A percentile compares a stretch with the other conserved stretches of the same genome.
These are phyloP conservation scores for Marchantia paleacea DNA, from an alignment of 225 moss, liverwort and hornwort species.

Conservation along the genomic window DNA sequence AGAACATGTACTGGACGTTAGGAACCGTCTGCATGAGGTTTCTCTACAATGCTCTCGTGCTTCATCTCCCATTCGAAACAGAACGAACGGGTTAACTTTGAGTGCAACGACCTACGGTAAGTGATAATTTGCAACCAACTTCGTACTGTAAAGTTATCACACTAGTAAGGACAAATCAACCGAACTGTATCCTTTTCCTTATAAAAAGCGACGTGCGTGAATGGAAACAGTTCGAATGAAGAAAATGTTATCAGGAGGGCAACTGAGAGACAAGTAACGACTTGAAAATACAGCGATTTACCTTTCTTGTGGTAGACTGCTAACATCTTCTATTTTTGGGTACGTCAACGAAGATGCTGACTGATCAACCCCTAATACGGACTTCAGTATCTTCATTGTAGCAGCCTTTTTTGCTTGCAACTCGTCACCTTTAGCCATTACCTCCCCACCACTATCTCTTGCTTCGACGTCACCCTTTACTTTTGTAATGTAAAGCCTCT, in stretches of 20 bases:
- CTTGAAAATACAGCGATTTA: not conserved
- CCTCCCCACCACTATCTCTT: not conserved
- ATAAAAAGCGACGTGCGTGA: too few relatives aligned
- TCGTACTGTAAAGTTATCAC: too few relatives aligned
- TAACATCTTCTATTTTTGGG: slow-evolving; percentile 6
- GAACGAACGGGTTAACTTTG: too few relatives aligned
- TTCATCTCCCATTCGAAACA: too few relatives aligned
- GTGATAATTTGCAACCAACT: too few relatives aligned
- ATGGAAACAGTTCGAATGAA: too few relatives aligned
- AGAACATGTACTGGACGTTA: not conserved
- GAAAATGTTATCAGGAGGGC: not conserved
- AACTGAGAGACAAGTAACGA: not conserved
- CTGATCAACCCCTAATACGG: slow-evolving; percentile 9
- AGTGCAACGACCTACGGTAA: too few relatives aligned
- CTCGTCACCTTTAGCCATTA: not conserved
- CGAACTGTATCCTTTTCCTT: too few relatives aligned
- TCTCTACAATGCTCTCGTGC: too few relatives aligned
- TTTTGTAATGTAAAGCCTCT: not conserved
- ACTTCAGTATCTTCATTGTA: slow-evolving; percentile 2
- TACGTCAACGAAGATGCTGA: not conserved
- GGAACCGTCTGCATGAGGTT: too few relatives aligned
- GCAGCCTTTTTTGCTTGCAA: not conserved
- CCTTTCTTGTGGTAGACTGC: slow-evolving; percentile 9
- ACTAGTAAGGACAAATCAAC: too few relatives aligned
- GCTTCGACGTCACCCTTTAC: not conserved